Base-by-base conservation (phyloP, 208 protist species). In the Trypanosoma grayi region DNA sequence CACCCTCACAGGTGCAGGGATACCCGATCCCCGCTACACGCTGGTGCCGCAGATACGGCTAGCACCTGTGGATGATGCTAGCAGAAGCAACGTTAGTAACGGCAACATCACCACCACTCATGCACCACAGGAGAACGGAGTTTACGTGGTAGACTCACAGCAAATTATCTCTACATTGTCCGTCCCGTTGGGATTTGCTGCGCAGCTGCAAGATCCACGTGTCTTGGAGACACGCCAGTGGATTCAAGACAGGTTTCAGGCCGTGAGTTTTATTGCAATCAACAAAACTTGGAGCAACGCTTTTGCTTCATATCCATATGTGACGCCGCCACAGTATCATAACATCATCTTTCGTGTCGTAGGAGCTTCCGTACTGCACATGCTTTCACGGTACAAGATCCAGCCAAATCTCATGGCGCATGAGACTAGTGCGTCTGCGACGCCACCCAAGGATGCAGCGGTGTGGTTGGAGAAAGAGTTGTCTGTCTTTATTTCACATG, bases 1-100 rank as follows among this genome's bases (percentile, higher is more conserved):
- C 57, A 83, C 90, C 4, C 57, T 96, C 28, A 79, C 59, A 34
- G 85, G 83, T 14, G 43, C 59, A 8, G 86, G 81, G 8, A 59
- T 94, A 36, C 82, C 81, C 0, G 80, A 87, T 46, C 55, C 57
- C 5, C 78, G 73, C 39, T 96, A 94, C 60, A 51, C 60, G 16
- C 73, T 90, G 25, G 87, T 83, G 3, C 90, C 90, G 22, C 86
- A 93, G 66, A 72, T 95, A 25, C 41, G 73, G 39, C 57, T 95
- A 40, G 45, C 57, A 16, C 75, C 75, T 0, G 37, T 79, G 11
- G 46, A 22, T 44, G 34, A 53, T 45, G 30, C 10, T 41, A 41
- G 24, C 8, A 28, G n/a, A n/a, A n/a, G n/a, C n/a, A n/a, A n/a
- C n/a, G n/a, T n/a, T n/a, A n/a, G n/a, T n/a, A n/a, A n/a, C n/a